Conservation (phyloP, 805 yeast genomes). For the Yarrowia sp. region DNA sequence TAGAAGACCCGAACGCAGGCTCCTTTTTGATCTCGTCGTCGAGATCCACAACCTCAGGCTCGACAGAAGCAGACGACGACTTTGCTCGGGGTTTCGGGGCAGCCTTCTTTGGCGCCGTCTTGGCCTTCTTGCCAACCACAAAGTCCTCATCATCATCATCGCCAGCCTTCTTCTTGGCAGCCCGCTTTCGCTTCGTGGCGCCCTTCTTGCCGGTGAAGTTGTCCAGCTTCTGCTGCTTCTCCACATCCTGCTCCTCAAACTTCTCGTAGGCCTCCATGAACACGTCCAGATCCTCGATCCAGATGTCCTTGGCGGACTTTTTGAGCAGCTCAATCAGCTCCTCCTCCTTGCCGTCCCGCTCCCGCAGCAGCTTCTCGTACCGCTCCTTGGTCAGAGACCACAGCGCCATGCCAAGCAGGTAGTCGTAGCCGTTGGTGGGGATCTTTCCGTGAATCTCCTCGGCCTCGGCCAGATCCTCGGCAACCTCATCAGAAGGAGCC, state of each 20-base stretch:
- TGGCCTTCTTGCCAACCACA: slow-evolving; percentile 45
- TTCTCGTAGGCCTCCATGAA: slow-evolving; percentile 71
- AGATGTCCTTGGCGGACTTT: slow-evolving; percentile 81
- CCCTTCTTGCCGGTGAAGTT: slow-evolving; percentile 52
- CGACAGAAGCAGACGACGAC: slow-evolving; percentile 11
- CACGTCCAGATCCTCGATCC: slow-evolving; percentile 82
- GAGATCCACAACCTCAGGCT: slow-evolving; percentile 1
- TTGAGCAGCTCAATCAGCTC: slow-evolving; percentile 72
- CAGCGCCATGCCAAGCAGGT: slow-evolving; percentile 87
- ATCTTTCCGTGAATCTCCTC: slow-evolving; percentile 51
- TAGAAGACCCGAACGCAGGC: background rate
- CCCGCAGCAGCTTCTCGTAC: slow-evolving; percentile 77
- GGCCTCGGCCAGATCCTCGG: slow-evolving; percentile 52
- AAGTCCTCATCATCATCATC: slow-evolving; percentile 50
- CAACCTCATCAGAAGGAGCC: slow-evolving; percentile 48
- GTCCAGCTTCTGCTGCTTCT: slow-evolving; percentile 58
- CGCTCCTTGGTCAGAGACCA: slow-evolving; percentile 93
- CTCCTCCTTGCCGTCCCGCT: slow-evolving; percentile 72
- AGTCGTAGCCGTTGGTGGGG: slow-evolving; percentile 74
- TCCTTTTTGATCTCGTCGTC: slow-evolving; percentile 9
- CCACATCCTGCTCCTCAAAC: slow-evolving; percentile 70
- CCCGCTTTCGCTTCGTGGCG: slow-evolving; percentile 44
- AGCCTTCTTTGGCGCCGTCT: slow-evolving; percentile 42
- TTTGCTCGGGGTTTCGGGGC: slow-evolving; percentile 43
- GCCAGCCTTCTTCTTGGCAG: slow-evolving; percentile 42